Conservation (phyloP, 352 stramenopile genomes). For the Pythium volutum region DNA sequence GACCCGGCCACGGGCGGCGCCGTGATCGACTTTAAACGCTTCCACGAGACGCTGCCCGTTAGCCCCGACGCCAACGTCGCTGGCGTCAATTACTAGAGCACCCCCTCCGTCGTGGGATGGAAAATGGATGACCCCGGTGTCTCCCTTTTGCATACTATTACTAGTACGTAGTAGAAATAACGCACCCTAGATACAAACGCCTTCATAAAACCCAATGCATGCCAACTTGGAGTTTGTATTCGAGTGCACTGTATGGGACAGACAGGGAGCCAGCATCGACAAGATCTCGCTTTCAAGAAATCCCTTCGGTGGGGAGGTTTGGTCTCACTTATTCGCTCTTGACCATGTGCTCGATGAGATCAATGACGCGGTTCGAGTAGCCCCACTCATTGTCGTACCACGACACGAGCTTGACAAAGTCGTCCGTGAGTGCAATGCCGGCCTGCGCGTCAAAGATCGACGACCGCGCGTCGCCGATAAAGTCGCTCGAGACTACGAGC, state of each 20-base stretch:
- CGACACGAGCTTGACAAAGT: conserved; percentile 99
- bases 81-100: conserved; percentile 17
- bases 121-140: no score
- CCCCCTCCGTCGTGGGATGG: background rate
- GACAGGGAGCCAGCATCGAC: background rate
- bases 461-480: conserved; percentile 94
- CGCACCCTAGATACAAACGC: no score
- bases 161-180: no score
- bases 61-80: conserved; percentile 61
- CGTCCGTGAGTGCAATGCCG: conserved; percentile 96
- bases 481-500: conserved; percentile 97
- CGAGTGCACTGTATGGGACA: no score
- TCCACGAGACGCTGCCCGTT: conserved; percentile 73
- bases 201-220: no score
- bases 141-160: background rate
- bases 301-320: no score
- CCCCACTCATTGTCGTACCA: conserved; percentile 99
- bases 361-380: conserved; percentile 96
- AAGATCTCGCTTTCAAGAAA: background rate
- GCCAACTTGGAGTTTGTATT: no score
- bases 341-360: conserved; percentile 97
- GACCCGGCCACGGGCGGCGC: conserved; percentile 70
- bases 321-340: conserved; percentile 71
- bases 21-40: conserved; percentile 87
- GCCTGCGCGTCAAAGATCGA: conserved; percentile 98